Percentiles rank a stretch among this genome's conserved stretches.
These are phyloP conservation scores for Bruguiera parviflora DNA, from an alignment of 345 rosid species.

Conservation along the genomic window DNA sequence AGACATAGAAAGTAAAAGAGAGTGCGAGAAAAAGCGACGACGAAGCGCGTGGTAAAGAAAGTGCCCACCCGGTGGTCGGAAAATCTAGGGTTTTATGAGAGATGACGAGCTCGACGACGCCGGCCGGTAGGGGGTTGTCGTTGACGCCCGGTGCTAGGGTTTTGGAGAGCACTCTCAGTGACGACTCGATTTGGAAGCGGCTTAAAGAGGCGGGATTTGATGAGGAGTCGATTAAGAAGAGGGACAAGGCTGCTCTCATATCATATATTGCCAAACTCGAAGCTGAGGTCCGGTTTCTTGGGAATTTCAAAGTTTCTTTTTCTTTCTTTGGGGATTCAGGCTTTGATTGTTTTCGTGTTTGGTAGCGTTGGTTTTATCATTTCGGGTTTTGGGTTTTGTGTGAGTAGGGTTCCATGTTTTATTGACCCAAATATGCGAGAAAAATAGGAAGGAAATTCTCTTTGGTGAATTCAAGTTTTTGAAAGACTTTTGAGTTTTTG, in stretches of 20 bases:
- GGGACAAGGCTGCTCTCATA: constrained; percentile 88
- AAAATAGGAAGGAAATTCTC: neutral
- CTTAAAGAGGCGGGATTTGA: constrained; percentile 89
- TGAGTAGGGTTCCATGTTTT: neutral
- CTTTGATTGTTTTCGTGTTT: neutral
- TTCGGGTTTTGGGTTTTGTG: neutral
- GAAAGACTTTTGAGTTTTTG: neutral
- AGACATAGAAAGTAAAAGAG: neutral
- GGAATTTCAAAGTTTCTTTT: neutral
- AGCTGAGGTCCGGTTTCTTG: constrained; percentile 56
- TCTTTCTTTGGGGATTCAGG: neutral
- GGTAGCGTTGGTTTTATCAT: neutral
- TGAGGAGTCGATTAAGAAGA: constrained; percentile 70
- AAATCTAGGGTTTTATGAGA: constrained; percentile 3
- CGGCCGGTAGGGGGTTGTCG: constrained; percentile 34
- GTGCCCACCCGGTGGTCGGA: neutral
- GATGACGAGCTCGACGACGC: constrained; percentile 70
- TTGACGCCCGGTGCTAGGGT: constrained; percentile 63
- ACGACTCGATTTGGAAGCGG: constrained; percentile 69
- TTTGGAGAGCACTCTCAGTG: constrained; percentile 51
- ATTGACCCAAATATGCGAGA: no score
- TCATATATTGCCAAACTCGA: constrained; percentile 86
- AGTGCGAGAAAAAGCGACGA: neutral
- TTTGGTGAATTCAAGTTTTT: neutral
- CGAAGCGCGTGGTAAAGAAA: neutral